Evolutionary conservation across 2,329 filamentous ascomycete genomes (phyloP), one percentile per base, ranked within the genome.

Genomic region (Fusarium pininemorale): DNA sequence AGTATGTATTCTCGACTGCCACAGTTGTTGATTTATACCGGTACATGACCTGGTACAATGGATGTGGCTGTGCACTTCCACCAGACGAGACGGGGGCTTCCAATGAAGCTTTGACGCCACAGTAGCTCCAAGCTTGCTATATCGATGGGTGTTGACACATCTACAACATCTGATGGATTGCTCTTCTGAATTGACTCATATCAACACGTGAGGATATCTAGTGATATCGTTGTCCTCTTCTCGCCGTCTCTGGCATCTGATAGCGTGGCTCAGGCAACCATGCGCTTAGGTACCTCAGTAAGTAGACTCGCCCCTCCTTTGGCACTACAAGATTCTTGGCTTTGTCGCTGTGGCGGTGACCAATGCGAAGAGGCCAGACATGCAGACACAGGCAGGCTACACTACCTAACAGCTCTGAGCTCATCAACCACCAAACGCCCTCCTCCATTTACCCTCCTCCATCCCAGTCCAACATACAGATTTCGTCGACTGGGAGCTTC

Each of bases 291-390:
- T 30, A 30, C 28, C 28, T 30, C 22, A 30, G 15, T 32, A 32
- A 22, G 48, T 51, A 70, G 28, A 30, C 28, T 30, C 28, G 72
- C 76, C 76, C 75, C 76, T 75, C 76, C 74, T 73, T 73, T 71
- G 67, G 58, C 51, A 55, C 51, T 41, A 50, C 41, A 64, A 51
- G 63, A 72, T 74, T 61, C 71, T 75, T 77, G 76, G 72, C 75
- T 58, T 28, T 44, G 48, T 50, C 65, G 68, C 58, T 78, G 76
- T 78, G 77, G 77, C 77, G 74, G 77, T 78, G 77, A 63, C 75
- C 72, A 72, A 69, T 73, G 70, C 62, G 75, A 79, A 78, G 76
- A 78, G 77, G 77, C 77, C 77, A 78, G 77, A 78, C 63, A 66
- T 59, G 56, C 55, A 58, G 55, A 50, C 41, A 48, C 30, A 57